Base-by-base conservation (phyloP, 148 eudicot genomes). In the Fagopyrum esculentum region DNA sequence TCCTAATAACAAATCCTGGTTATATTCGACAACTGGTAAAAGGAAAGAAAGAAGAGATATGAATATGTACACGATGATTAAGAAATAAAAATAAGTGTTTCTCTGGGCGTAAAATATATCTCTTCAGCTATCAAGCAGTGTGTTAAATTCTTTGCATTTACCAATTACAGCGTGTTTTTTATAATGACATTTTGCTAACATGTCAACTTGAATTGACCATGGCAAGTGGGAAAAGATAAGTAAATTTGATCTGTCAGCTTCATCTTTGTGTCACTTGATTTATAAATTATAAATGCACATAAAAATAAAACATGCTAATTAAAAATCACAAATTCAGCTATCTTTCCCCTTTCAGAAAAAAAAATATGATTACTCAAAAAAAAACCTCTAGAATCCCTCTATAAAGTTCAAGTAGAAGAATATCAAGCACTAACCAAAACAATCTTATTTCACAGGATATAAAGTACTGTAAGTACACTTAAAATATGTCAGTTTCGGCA, bases 401-500 rank as follows among this genome's bases (percentile, higher is more conserved):
- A 35, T 2, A 35, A 12, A 66, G 35, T 66, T 60, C 71, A 66
- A 35, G 17, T 45, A 64, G 71, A 66, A 66, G 16, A 66, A 13
- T 4, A 15, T 17, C 46, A 35, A 49, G 46, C 71, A 40, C 19
- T 35, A 66, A 43, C 71, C 17, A 40, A 66, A 57, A 66, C 45
- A 35, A 66, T 66, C 19, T 17, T 66, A 40, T 66, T 6, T 13
- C 71, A 66, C 6, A 13, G 46, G 19, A 40, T 66, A 6, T 9
- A 66, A 66, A 66, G n/a, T n/a, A n/a, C n/a, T n/a, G n/a, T n/a
- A 66, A 66, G 71, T 11, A 66, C 16, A 46, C 19, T 17, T 66
- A 46, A 9, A 35, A 4, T 19, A 29, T 66, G n/a, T 40, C 40
- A 35, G 46, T 66, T 66, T 46, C 13, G 35, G 12, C 11, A 40